Evolutionary conservation across 1,284 basidiomycete species (phyloP).

Genomic region (Ustilago lituana): DNA sequence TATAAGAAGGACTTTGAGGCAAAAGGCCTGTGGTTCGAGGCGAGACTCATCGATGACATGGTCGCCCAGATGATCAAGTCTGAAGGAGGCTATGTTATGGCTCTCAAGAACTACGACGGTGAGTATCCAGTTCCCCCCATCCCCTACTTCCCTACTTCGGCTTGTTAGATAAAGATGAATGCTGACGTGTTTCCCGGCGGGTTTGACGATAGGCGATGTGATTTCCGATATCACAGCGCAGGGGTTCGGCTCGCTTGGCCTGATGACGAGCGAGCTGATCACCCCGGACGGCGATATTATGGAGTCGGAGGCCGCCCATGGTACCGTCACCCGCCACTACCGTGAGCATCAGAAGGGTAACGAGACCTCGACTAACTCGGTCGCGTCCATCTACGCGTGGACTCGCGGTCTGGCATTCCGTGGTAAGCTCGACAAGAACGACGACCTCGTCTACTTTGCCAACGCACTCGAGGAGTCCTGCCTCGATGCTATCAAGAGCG

Average conservation of each 20-base stretch:
- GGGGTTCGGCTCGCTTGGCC: slow-evolving; percentile 86
- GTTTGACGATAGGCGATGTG: slow-evolving; percentile 47
- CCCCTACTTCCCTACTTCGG: not conserved
- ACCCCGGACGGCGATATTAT: slow-evolving; percentile 93
- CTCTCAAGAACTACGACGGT: slow-evolving; percentile 69
- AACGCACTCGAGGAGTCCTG: slow-evolving; percentile 84
- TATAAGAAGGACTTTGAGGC: slow-evolving; percentile 87
- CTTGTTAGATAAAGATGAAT: too few species aligned
- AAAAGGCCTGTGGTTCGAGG: slow-evolving; percentile 92
- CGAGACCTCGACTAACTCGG: slow-evolving; percentile 92
- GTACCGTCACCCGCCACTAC: slow-evolving; percentile 82
- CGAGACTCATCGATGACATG: slow-evolving; percentile 76
- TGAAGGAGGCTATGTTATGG: slow-evolving; percentile 96
- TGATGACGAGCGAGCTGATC: slow-evolving; percentile 98
- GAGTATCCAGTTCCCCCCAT: not conserved
- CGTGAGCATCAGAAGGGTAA: slow-evolving; percentile 91
- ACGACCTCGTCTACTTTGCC: slow-evolving; percentile 80
- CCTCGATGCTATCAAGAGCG: slow-evolving; percentile 91
- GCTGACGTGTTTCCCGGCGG: too few species aligned
- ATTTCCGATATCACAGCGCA: slow-evolving; percentile 70
- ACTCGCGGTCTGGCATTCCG: slow-evolving; percentile 88
- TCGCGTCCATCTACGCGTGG: slow-evolving; percentile 99
- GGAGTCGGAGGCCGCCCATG: slow-evolving; percentile 76
- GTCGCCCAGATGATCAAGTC: slow-evolving; percentile 97
- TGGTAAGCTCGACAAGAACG: slow-evolving; percentile 89